Conservation (phyloP, 1,284 basidiomycete genomes). For the Amylostereum chailletii region DNA sequence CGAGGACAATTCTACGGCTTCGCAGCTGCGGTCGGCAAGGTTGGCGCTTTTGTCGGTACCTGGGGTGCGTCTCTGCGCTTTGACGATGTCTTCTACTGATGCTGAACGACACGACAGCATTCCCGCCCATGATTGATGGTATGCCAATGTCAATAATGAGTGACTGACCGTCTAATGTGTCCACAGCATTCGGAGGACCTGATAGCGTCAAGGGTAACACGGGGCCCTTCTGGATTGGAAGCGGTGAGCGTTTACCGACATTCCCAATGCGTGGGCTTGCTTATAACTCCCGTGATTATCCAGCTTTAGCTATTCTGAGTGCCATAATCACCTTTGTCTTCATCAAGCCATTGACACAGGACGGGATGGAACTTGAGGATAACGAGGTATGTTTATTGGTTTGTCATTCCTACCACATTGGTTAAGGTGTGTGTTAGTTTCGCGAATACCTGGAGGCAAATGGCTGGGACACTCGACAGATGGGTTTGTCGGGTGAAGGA, state of each 20-base stretch:
- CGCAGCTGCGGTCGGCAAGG: conserved; percentile 86
- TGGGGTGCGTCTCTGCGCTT: conserved; percentile 42
- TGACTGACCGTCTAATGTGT: conserved; percentile 4
- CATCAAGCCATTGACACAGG: conserved; percentile 66
- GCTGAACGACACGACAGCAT: conserved; percentile 31
- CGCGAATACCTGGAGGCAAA: conserved; percentile 69
- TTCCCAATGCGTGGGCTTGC: background rate
- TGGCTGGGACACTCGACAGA: conserved; percentile 67
- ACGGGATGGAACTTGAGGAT: conserved; percentile 80
- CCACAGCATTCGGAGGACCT: conserved; percentile 51
- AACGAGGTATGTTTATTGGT: conserved; percentile 31
- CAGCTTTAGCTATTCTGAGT: conserved; percentile 68
- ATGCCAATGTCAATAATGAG: conserved; percentile 6
- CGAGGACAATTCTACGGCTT: conserved; percentile 82
- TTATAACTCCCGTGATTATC: conserved; percentile 3
- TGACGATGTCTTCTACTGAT: conserved; percentile 2
- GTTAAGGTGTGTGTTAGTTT: conserved; percentile 38
- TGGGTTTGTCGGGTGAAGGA: conserved; percentile 38
- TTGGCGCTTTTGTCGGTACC: conserved; percentile 80
- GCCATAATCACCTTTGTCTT: conserved; percentile 69
- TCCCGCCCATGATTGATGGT: conserved; percentile 63
- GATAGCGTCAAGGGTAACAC: conserved; percentile 50
- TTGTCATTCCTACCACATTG: conserved; percentile 1
- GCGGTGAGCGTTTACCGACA: conserved; percentile 30
- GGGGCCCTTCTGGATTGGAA: conserved; percentile 77